Base-by-base conservation (phyloP, 2,329 filamentous ascomycete genomes). In the Scedosporium apiospermum region DNA sequence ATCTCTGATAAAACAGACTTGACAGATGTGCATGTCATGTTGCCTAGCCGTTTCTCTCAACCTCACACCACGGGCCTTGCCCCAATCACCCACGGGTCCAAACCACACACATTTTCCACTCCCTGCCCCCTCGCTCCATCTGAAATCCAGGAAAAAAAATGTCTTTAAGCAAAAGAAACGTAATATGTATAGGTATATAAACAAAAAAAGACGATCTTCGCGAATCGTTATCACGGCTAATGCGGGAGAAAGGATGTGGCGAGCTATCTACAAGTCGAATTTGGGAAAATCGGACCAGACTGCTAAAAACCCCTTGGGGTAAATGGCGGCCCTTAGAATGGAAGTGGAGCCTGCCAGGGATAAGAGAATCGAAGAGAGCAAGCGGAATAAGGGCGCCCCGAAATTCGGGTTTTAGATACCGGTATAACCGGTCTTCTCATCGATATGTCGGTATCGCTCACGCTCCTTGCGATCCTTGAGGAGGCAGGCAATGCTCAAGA, bases 391-490 rank as follows among this genome's bases (percentile, higher is more conserved):
- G 18, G 44, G 14, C 14, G 44, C 12, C 12, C 41, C n/a, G 12
- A 21, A 26, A 21, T 21, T 23, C 49, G 49, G n/a, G 21, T 21
- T 4, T 71, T 82, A 83, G 38, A 78, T 75, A 60, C 80, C 74
- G 65, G 73, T 74, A 66, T 77, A 76, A 61, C 86, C 84, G 65
- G 75, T 83, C 84, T 95, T 95, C 80, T 91, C 86, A 71, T 93
- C 90, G 69, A 95, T 93, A 70, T 89, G 82, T 64, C 86, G 84
- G 77, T 91, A 95, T 64, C 90, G 82, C 74, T 89, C 86, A 69
- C 85, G 84, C 77, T 95, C 90, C 75, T 88, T 89, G 71, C 90
- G 86, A 69, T 91, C 87, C 80, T 92, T 93, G 69, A 91, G 79
- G 55, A 95, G 79, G 75, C 91, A 91, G 34, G 88, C 87, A 12